These are phyloP conservation scores for Verticillium nubilum DNA, from an alignment of 2,329 filamentous ascomycete genomes.

Conservation along the genomic window DNA sequence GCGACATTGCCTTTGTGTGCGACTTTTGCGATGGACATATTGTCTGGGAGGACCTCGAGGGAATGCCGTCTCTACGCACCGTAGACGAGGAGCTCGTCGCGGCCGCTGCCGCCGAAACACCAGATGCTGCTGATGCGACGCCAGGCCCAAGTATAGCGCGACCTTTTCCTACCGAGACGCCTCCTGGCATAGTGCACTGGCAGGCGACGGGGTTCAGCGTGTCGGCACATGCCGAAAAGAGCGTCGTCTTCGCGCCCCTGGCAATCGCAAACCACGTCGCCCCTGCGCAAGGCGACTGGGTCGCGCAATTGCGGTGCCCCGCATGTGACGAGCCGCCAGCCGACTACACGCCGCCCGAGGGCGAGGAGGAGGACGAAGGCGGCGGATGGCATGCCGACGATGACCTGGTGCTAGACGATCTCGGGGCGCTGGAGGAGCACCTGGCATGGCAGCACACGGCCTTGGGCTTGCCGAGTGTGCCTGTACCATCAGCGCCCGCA, in stretches of 20 bases:
- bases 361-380: conserved; percentile 40
- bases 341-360: conserved; percentile 32
- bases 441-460: conserved; percentile 51
- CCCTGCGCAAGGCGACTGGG: conserved; percentile 40
- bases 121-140: conserved; percentile 5
- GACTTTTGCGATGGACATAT: conserved; percentile 58
- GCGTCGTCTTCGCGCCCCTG: conserved; percentile 49
- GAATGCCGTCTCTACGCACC: conserved; percentile 42
- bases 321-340: conserved; percentile 49
- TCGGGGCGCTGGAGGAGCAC: conserved; percentile 46
- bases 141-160: conserved; percentile 5
- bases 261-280: conserved; percentile 53
- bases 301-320: conserved; percentile 45
- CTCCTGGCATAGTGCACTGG: conserved; percentile 37
- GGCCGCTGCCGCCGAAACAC: conserved; percentile 3
- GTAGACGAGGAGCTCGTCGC: conserved; percentile 20
- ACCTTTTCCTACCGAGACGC: conserved; percentile 13
- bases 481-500: conserved; percentile 22
- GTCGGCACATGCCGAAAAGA: conserved; percentile 39
- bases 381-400: conserved; percentile 37
- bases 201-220: conserved; percentile 40
- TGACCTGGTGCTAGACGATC: conserved; percentile 40
- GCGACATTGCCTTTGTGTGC: conserved; percentile 53
- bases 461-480: conserved; percentile 28
- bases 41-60: conserved; percentile 51